phyloP scores from a whole-genome alignment of 2,329 filamentous ascomycete species.

The Aspergillus oerlinghausenensis region DNA sequence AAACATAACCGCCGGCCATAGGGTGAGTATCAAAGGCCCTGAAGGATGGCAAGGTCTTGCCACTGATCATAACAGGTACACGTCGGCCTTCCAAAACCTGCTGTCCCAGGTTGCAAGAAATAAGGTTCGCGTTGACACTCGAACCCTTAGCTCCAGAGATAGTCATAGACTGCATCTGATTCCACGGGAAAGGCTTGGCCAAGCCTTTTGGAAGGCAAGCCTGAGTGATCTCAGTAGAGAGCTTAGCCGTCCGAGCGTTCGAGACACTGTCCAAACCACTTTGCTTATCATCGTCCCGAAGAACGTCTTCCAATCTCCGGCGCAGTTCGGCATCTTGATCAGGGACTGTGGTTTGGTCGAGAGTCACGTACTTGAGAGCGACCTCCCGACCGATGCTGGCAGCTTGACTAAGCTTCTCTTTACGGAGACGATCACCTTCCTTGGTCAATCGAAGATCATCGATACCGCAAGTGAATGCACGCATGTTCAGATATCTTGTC shows the following conservation, averaged over 20 bases:
- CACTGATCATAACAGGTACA: conserved; percentile 96
- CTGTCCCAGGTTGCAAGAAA: conserved; percentile 95
- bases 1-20: conserved; percentile 87
- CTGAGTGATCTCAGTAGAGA: conserved; percentile 75
- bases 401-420: conserved; percentile 63
- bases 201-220: conserved; percentile 77
- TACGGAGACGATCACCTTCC: conserved; percentile 68
- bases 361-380: conserved; percentile 81
- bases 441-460: conserved; percentile 86
- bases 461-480: conserved; percentile 95
- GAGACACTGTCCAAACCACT: conserved; percentile 83
- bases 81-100: conserved; percentile 92
- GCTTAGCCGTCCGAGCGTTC: conserved; percentile 62
- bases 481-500: conserved; percentile 86
- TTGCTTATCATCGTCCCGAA: conserved; percentile 88
- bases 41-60: conserved; percentile 93
- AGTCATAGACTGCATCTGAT: conserved; percentile 99
- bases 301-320: conserved; percentile 77
- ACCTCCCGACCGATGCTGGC: conserved; percentile 69
- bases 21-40: conserved; percentile 85
- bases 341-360: conserved; percentile 61
- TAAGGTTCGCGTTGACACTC: conserved; percentile 90
- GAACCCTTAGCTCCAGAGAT: conserved; percentile 92
- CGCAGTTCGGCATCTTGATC: conserved; percentile 67
- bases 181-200: conserved; percentile 87